Conservation (phyloP, 2,329 filamentous ascomycete species). For the Pseudomassariella vexata region DNA sequence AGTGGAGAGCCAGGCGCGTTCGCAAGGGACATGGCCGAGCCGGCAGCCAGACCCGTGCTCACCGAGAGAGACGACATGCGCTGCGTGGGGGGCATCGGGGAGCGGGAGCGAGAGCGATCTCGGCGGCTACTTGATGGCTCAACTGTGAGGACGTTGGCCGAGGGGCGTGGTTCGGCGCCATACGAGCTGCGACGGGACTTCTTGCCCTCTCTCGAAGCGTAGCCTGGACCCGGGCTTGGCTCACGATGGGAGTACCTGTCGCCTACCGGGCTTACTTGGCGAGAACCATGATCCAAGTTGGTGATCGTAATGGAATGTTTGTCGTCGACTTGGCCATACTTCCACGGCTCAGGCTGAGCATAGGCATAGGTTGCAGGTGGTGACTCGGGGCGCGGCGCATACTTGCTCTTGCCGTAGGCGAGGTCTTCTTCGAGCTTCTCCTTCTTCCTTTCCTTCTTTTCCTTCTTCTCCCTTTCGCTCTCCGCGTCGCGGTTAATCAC, state of each 20-base stretch:
- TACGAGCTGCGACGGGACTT: constrained; percentile 25
- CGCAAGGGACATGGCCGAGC: constrained; percentile 37
- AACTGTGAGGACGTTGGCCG: constrained; percentile 35
- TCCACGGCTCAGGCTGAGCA: constrained; percentile 28
- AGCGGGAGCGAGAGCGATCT: constrained; percentile 37
- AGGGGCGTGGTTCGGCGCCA: constrained; percentile 29
- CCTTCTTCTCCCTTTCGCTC: constrained; percentile 24
- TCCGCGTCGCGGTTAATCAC: constrained; percentile 20
- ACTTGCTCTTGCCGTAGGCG: constrained; percentile 38
- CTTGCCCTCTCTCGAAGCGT: constrained; percentile 13
- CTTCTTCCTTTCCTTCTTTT: constrained; percentile 27
- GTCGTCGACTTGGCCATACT: constrained; percentile 31
- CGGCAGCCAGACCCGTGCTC: constrained; percentile 35
- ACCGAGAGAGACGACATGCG: constrained; percentile 50
- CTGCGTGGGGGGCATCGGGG: constrained; percentile 40
- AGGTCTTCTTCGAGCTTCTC: constrained; percentile 38
- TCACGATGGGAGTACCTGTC: constrained; percentile 13
- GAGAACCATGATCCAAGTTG: constrained; percentile 15
- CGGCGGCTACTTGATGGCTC: constrained; percentile 29
- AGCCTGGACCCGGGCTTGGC: constrained; percentile 15
- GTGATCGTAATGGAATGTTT: constrained; percentile 25
- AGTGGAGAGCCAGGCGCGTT: constrained; percentile 73
- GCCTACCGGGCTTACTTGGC: constrained; percentile 3
- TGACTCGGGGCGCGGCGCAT: constrained; percentile 14
- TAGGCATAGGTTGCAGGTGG: constrained; percentile 22